Percentiles rank a stretch among this genome's conserved stretches.
Evolutionary conservation across 345 rosid genomes (phyloP).

Genomic region (Erysimum cheiranthoides): DNA sequence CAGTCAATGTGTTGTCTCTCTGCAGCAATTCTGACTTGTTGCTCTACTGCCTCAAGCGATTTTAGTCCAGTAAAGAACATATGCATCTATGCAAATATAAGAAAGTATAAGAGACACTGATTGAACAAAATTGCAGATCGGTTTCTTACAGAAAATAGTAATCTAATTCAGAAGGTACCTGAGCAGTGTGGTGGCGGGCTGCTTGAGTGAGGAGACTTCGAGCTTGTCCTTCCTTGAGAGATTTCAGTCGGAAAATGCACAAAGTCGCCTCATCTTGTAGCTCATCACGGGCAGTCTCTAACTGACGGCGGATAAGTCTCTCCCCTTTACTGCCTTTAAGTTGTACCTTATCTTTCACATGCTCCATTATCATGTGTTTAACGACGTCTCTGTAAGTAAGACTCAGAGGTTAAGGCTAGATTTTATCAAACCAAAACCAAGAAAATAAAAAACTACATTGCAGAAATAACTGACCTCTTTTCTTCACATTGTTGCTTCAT

Average conservation of each 20-base stretch:
- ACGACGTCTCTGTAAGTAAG: constrained; percentile 58
- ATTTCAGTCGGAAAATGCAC: constrained; percentile 86
- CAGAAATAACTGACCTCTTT: constrained; percentile 65
- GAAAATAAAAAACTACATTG: constrained; percentile 31
- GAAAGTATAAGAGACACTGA: constrained; percentile 19
- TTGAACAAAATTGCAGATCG: constrained; percentile 2
- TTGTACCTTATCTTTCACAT: constrained; percentile 76
- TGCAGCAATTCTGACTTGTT: constrained; percentile 65
- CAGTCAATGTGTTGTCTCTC: constrained; percentile 85
- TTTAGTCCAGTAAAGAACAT: constrained; percentile 77
- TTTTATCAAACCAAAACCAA: constrained; percentile 18
- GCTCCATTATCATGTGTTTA: constrained; percentile 78
- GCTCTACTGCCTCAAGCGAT: constrained; percentile 85
- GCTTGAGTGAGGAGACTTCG: constrained; percentile 94
- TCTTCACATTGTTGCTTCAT: constrained; percentile 98
- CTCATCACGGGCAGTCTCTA: constrained; percentile 78
- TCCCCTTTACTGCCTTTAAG: constrained; percentile 76
- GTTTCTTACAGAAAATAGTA: constrained; percentile 25
- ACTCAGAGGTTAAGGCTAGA: constrained; percentile 36
- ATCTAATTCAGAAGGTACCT: constrained; percentile 55
- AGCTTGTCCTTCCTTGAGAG: constrained; percentile 90
- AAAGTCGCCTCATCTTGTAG: constrained; percentile 79
- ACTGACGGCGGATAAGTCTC: constrained; percentile 57
- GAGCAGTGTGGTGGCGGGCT: constrained; percentile 95
- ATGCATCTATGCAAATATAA: constrained; percentile 60